Percentiles rank a stretch among this genome's conserved stretches.
These are phyloP conservation scores for Stagonosporopsis tanaceti DNA, from an alignment of 2,329 filamentous ascomycete species.

Conservation along the genomic window DNA sequence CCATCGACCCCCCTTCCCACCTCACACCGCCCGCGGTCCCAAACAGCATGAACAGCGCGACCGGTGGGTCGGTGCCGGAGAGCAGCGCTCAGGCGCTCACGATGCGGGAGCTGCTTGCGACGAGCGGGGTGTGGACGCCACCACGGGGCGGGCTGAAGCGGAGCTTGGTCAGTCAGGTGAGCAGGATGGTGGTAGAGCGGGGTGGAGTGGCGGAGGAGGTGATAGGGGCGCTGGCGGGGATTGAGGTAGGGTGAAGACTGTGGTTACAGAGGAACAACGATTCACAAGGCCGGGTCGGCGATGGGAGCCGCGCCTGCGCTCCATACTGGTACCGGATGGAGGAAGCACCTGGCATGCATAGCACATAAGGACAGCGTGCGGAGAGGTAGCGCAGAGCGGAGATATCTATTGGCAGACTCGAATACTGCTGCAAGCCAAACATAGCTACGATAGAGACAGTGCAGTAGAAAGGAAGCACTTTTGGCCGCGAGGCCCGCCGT, in stretches of 20 bases:
- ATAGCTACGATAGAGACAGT: background rate
- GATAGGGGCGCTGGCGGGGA: conserved; percentile 78
- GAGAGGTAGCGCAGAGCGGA: background rate
- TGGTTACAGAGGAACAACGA: background rate
- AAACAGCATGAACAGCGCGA: conserved; percentile 56
- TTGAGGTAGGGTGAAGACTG: conserved; percentile 59
- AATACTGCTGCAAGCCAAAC: background rate
- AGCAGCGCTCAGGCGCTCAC: conserved; percentile 53
- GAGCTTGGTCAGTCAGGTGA: conserved; percentile 73
- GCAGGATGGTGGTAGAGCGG: conserved; percentile 76
- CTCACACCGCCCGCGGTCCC: conserved; percentile 59
- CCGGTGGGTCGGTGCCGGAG: conserved; percentile 50
- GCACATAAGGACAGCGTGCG: background rate
- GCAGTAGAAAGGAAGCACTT: conserved; percentile 10
- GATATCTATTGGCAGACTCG: background rate
- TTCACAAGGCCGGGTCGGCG: background rate
- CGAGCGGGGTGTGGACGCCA: conserved; percentile 81
- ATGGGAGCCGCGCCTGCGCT: background rate
- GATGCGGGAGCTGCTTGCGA: conserved; percentile 64
- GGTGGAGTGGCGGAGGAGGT: conserved; percentile 88
- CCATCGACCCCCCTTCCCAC: conserved; percentile 59
- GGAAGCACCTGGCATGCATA: background rate
- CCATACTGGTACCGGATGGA: background rate
- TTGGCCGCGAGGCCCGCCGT: conserved; percentile 35
- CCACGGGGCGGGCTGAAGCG: conserved; percentile 84